Evolutionary conservation across 2,329 filamentous ascomycete species (phyloP).

Genomic region (Blumeriella jaapii): DNA sequence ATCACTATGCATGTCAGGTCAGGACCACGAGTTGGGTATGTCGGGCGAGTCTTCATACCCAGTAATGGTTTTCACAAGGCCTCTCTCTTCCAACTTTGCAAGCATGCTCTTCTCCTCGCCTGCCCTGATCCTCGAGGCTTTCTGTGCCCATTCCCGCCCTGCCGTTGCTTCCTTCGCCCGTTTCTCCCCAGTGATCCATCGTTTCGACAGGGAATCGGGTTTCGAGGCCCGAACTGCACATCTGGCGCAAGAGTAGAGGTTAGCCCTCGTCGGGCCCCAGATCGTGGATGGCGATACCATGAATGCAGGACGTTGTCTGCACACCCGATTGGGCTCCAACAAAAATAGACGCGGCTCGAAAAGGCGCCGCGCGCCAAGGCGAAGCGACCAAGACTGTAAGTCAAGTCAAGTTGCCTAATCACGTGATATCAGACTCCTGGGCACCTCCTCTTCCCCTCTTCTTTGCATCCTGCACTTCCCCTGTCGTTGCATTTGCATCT

Average conservation of each 20-base stretch:
- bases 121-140: slow-evolving; percentile 35
- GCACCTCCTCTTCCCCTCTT: no score
- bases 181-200: slow-evolving; percentile 27
- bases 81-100: slow-evolving; percentile 57
- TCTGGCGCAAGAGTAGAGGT: slow-evolving; percentile 24
- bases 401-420: no score
- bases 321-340: neutral
- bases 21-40: neutral
- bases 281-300: slow-evolving; percentile 24
- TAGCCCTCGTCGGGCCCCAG: slow-evolving; percentile 15
- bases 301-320: slow-evolving; percentile 5
- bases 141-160: slow-evolving; percentile 34
- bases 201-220: slow-evolving; percentile 9
- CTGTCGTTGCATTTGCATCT: slow-evolving; percentile 4
- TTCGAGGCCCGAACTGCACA: slow-evolving; percentile 20
- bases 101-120: slow-evolving; percentile 45
- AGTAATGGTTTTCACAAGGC: slow-evolving; percentile 62
- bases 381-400: no score
- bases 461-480: no score
- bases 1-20: slow-evolving; percentile 7
- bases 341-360: slow-evolving; percentile 1
- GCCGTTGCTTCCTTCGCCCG: slow-evolving; percentile 27
- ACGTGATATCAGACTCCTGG: no score
- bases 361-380: neutral
- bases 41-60: slow-evolving; percentile 42